Percentiles rank a stretch among this genome's conserved stretches.
Conservation (phyloP, 2,329 filamentous ascomycete species). For the Didymella sp. region DNA sequence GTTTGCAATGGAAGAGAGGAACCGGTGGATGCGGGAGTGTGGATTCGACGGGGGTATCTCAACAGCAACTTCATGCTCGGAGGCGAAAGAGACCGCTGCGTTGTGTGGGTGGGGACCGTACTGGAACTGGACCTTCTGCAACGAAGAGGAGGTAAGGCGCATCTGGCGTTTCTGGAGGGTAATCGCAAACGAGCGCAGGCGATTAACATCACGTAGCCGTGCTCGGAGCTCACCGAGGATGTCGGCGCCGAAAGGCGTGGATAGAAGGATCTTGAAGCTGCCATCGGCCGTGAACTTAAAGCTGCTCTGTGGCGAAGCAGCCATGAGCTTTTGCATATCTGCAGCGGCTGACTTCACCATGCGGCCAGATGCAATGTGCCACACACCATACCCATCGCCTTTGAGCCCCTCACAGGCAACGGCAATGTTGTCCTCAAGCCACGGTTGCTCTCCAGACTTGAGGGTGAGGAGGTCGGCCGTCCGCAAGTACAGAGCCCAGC, state of each 20-base stretch:
- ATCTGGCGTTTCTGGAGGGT: constrained; percentile 65
- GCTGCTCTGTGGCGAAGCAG: constrained; percentile 62
- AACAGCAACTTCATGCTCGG: constrained; percentile 60
- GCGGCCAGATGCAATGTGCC: constrained; percentile 51
- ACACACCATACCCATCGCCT: constrained; percentile 39
- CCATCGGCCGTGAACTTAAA: constrained; percentile 69
- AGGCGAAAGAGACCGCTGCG: constrained; percentile 65
- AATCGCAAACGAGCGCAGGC: constrained; percentile 73
- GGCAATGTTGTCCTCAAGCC: constrained; percentile 39
- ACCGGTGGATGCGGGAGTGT: constrained; percentile 68
- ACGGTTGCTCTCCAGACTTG: constrained; percentile 32
- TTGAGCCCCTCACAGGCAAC: constrained; percentile 45
- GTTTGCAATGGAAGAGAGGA: constrained; percentile 66
- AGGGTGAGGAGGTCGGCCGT: constrained; percentile 37
- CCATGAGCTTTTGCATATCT: constrained; percentile 50
- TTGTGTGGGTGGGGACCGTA: constrained; percentile 63
- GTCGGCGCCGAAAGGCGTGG: constrained; percentile 64
- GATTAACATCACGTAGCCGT: constrained; percentile 71
- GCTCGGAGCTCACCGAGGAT: constrained; percentile 66
- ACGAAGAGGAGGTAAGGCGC: constrained; percentile 66
- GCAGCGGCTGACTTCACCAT: constrained; percentile 46
- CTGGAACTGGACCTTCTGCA: constrained; percentile 67
- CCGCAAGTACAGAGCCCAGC: constrained; percentile 41
- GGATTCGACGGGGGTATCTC: constrained; percentile 69
- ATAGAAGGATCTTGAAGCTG: constrained; percentile 68